Percentiles rank a stretch among this genome's conserved stretches.
phyloP scores from a whole-genome alignment of 192 early-diverging fungal species.

The Coemansia sp. region DNA sequence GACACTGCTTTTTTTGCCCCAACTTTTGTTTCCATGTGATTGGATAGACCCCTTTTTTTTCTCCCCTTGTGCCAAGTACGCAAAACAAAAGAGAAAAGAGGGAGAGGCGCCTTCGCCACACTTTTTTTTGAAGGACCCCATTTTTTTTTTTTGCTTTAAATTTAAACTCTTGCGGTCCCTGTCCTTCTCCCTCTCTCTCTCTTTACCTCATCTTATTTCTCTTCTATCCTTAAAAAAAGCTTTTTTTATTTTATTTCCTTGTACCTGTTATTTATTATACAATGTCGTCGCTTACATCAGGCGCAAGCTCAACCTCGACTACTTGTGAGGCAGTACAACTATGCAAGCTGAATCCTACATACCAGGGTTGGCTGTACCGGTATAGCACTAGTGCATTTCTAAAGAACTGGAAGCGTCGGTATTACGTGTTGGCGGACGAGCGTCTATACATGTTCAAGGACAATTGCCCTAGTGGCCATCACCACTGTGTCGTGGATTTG shows the following conservation, averaged over 20 bases:
- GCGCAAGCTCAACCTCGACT: slow-evolving; percentile 34
- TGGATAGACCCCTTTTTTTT: slow-evolving; percentile 3
- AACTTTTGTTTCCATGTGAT: slow-evolving; percentile 4
- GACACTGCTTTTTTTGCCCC: not conserved
- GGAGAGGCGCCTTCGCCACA: slow-evolving; percentile 2
- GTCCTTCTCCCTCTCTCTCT: not conserved
- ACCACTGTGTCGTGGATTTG: slow-evolving; percentile 36
- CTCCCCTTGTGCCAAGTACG: not conserved
- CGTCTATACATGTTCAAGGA: slow-evolving; percentile 53
- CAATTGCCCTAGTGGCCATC: slow-evolving; percentile 19
- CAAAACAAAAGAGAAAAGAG: not conserved
- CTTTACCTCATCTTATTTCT: not conserved
- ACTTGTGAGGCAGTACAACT: slow-evolving; percentile 38
- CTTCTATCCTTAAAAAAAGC: not conserved
- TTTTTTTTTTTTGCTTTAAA: not conserved
- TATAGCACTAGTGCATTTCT: slow-evolving; percentile 42
- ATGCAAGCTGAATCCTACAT: slow-evolving; percentile 35
- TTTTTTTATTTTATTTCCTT: not conserved
- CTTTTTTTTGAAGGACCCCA: slow-evolving; percentile 1
- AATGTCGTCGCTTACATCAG: slow-evolving; percentile 38
- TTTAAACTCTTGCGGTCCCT: not conserved
- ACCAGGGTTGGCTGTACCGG: slow-evolving; percentile 53
- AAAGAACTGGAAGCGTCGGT: slow-evolving; percentile 49
- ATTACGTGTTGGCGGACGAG: slow-evolving; percentile 51
- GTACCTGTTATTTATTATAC: not conserved